Evolutionary conservation across 202 grass and related monocot species (phyloP), one percentile per base, ranked within the genome.

Genomic region (Brachypodium distachyon): DNA sequence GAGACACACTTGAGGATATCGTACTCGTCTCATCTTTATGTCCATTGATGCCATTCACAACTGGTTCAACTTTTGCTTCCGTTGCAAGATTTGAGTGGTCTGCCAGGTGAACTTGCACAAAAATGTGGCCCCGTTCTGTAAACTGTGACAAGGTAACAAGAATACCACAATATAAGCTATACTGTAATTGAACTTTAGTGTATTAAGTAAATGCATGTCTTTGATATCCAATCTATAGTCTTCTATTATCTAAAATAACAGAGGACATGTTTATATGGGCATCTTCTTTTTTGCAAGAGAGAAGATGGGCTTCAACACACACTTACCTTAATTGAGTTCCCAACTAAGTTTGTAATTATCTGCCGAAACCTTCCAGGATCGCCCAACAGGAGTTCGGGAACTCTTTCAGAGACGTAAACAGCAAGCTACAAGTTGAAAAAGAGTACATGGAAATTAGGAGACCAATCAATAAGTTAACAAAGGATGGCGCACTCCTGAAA

Each of bases 311-410:
- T 21, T 73, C 18, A 33, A 48, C 14, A 50, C 27, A 48, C 11
- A 47, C 72, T 83, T 89, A 94, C 96, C 90, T 99, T 96, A 71
- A 99, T 83, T 31, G 96, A 99, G 72, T 99, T 99, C 22, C 96
- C 92, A 49, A 96, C 91, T 76, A 99, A 86, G 69, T 99, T 99
- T 72, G 96, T 96, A 72, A 99, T 93, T 93, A 99, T 99, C 73
- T 96, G 96, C 32, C 92, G 83, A 83, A 99, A 90, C 81, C 96
- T 99, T 78, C 92, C 89, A 57, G 96, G 96, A 86, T 99, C 96
- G 26, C 96, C 96, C 89, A 91, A 74, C 17, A 99, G 81, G 26
- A 99, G 80, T 84, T 84, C 87, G 57, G 96, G 96, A 90, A 99
- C 89, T 86, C 72, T 88, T 82, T 96, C 84, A 43, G 92, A 99